Conservation (phyloP, 2,329 filamentous ascomycete species). For the Botrytis medusae region DNA sequence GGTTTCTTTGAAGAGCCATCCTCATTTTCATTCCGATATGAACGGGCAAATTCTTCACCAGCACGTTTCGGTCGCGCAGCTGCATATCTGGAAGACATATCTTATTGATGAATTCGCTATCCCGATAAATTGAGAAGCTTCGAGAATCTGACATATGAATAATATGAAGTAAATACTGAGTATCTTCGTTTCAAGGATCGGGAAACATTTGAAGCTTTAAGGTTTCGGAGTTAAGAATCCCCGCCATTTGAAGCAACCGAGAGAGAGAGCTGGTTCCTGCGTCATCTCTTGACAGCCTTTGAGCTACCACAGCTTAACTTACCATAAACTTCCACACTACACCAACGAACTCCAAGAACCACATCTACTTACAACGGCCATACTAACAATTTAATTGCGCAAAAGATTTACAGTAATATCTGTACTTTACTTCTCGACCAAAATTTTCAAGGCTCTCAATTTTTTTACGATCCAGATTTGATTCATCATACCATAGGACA, state of each 20-base stretch:
- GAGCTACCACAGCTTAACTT: background rate
- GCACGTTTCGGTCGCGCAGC: conserved; percentile 79
- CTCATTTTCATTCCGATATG: conserved; percentile 61
- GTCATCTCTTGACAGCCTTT: conserved; percentile 20
- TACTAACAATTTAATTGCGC: background rate
- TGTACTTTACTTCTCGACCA: background rate
- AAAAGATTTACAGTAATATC: background rate
- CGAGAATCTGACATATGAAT: background rate
- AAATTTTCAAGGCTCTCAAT: background rate
- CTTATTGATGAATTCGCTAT: conserved; percentile 35
- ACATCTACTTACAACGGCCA: background rate
- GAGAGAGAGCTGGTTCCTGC: conserved; percentile 20
- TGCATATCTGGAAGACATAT: conserved; percentile 56
- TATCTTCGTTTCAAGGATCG: background rate
- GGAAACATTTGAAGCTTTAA: conserved; percentile 7
- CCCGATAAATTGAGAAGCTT: background rate
- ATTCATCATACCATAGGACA: background rate
- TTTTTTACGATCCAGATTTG: background rate
- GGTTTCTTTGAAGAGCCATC: conserved; percentile 66
- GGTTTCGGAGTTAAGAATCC: conserved; percentile 17
- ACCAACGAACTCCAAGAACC: background rate
- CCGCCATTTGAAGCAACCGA: conserved; percentile 15
- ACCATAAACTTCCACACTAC: background rate
- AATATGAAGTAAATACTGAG: background rate
- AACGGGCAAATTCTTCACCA: conserved; percentile 76